Evolutionary conservation across 2,329 filamentous ascomycete species (phyloP).

Genomic region (Alternaria sp.): DNA sequence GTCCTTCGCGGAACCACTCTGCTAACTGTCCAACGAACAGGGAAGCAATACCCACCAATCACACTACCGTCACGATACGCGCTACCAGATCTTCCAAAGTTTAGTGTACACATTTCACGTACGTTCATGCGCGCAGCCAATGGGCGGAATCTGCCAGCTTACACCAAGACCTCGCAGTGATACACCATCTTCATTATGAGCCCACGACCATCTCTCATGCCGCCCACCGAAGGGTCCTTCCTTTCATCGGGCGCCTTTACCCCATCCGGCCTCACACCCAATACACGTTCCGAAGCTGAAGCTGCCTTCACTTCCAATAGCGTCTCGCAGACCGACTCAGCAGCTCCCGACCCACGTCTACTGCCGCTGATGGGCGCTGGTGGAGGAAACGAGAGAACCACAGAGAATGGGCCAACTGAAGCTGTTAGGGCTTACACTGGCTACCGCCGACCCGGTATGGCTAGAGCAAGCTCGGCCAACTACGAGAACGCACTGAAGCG

Average conservation of each 20-base stretch:
- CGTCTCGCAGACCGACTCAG: constrained; percentile 45
- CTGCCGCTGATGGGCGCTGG: constrained; percentile 11
- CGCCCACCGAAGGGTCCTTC: constrained; percentile 30
- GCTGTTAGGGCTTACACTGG: constrained; percentile 36
- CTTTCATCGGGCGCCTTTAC: constrained; percentile 32
- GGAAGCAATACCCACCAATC: constrained; percentile 4
- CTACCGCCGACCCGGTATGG: constrained; percentile 34
- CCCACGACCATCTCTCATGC: constrained; percentile 28
- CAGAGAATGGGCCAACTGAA: constrained; percentile 27
- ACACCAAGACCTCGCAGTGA: constrained; percentile 1
- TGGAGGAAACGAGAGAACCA: constrained; percentile 8
- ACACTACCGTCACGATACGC: neutral
- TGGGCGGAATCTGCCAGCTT: neutral
- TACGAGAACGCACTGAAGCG: constrained; percentile 41
- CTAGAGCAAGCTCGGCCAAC: constrained; percentile 42
- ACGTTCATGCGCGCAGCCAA: neutral
- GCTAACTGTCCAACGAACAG: constrained; percentile 1
- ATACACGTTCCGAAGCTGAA: constrained; percentile 48
- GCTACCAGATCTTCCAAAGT: neutral
- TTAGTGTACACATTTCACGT: neutral
- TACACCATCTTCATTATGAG: constrained; percentile 23
- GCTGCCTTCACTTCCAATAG: constrained; percentile 44
- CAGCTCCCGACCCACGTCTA: constrained; percentile 41
- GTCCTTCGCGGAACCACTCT: neutral
- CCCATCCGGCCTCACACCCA: constrained; percentile 48